These are phyloP conservation scores for Aegilops tauschii DNA, from an alignment of 176 grass and related monocot species.

Conservation along the genomic window DNA sequence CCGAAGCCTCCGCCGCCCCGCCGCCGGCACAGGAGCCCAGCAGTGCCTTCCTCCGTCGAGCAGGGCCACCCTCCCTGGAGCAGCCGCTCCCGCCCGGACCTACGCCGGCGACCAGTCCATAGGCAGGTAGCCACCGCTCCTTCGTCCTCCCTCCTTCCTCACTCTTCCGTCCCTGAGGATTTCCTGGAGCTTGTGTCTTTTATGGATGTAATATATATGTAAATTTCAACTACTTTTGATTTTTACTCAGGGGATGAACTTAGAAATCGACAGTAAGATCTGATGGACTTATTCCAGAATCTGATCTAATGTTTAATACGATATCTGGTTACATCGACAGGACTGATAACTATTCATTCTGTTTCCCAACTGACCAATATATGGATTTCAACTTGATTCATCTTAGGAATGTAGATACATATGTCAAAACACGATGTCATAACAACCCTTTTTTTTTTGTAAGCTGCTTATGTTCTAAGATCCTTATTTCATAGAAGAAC, in stretches of 20 bases:
- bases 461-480: background rate
- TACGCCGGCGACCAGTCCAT: background rate
- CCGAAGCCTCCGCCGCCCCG: background rate
- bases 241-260: too few species aligned
- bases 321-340: background rate
- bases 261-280: too few species aligned
- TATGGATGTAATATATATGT: background rate
- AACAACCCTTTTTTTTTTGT: background rate
- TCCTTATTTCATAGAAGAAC: background rate
- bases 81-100: background rate
- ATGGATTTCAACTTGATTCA: constrained; percentile 8
- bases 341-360: background rate
- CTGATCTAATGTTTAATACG: background rate
- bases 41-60: background rate
- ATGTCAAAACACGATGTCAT: background rate
- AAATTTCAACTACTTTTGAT: too few species aligned
- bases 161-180: background rate
- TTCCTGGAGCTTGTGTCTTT: background rate
- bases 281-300: too few species aligned
- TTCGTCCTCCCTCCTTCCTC: background rate
- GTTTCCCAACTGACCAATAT: background rate
- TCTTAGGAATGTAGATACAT: background rate
- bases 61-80: background rate
- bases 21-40: background rate
- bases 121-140: background rate